phyloP scores from a whole-genome alignment of 78 protist species.

The Cavenderia fasciculata region DNA sequence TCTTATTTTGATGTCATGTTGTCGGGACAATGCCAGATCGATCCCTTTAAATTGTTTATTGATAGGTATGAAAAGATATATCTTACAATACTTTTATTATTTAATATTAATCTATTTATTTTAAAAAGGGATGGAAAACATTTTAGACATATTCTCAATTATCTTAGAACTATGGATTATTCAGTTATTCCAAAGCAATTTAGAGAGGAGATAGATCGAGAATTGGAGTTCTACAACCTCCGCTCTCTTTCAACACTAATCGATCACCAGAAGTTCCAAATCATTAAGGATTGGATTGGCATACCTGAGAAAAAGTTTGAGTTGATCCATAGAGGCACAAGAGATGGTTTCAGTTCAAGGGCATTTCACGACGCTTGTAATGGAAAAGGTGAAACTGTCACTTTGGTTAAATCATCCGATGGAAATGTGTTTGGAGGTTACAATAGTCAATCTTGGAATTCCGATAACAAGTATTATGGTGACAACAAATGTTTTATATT shows the following conservation, averaged over 20 bases:
- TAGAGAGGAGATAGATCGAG: not conserved
- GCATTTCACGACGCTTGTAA: constrained; percentile 11
- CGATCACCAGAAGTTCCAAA: too few relatives aligned
- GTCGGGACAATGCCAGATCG: not conserved
- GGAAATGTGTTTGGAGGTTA: constrained; percentile 13
- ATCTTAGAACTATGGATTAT: constrained; percentile 6
- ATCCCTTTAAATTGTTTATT: not conserved
- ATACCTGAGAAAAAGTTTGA: too few relatives aligned
- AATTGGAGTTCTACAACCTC: too few relatives aligned
- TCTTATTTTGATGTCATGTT: constrained; percentile 11
- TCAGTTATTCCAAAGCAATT: not conserved
- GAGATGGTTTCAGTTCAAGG: not conserved
- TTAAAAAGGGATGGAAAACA: constrained; percentile 4
- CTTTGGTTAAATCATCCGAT: not conserved
- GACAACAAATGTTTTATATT: constrained; percentile 2
- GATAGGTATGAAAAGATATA: too few relatives aligned
- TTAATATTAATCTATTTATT: too few relatives aligned
- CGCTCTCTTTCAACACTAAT: too few relatives aligned
- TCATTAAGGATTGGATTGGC: too few relatives aligned
- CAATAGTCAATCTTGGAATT: not conserved
- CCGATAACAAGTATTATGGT: not conserved
- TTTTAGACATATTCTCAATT: constrained; percentile 19
- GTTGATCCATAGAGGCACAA: constrained; percentile 1
- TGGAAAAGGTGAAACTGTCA: not conserved
- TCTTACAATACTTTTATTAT: too few relatives aligned